A percentile compares a stretch with the other conserved stretches of the same genome.
Conservation (phyloP, 192 early-diverging fungal genomes). For the Coemansia sp. region DNA sequence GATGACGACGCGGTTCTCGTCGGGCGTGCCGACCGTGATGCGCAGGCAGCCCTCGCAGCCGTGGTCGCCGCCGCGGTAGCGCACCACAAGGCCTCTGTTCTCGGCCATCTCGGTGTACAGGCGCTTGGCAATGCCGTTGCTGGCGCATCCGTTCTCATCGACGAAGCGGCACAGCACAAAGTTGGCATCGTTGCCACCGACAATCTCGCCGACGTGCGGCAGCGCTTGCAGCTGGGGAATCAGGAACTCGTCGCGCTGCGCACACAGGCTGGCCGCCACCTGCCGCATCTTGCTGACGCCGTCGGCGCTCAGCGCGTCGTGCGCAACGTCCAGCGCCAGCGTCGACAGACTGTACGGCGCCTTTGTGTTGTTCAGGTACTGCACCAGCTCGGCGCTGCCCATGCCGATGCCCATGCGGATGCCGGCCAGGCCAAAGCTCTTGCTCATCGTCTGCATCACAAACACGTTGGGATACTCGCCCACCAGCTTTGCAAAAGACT, state of each 20-base stretch:
- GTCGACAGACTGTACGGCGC: conserved; percentile 99
- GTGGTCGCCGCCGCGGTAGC: conserved; percentile 88
- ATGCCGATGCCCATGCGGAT: conserved; percentile 90
- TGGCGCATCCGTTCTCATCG: conserved; percentile 61
- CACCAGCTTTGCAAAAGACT: conserved; percentile 78
- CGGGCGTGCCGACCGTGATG: conserved; percentile 87
- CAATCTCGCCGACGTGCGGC: conserved; percentile 66
- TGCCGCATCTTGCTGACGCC: conserved; percentile 68
- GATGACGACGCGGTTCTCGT: conserved; percentile 77
- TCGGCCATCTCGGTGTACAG: conserved; percentile 88
- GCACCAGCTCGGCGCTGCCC: conserved; percentile 75
- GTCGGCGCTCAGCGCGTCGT: conserved; percentile 70
- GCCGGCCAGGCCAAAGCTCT: conserved; percentile 97
- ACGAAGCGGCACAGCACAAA: conserved; percentile 89
- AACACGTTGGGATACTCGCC: conserved; percentile 87
- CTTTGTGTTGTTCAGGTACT: conserved; percentile 94
- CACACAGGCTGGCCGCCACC: conserved; percentile 60
- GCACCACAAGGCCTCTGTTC: conserved; percentile 82
- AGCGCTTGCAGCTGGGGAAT: conserved; percentile 64
- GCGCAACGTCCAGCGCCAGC: conserved; percentile 75
- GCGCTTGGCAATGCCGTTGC: conserved; percentile 67
- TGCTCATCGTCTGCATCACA: conserved; percentile 97
- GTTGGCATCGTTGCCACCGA: conserved; percentile 92
- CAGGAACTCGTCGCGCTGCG: conserved; percentile 66
- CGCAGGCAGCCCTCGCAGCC: conserved; percentile 94